Percentiles rank a stretch among this genome's conserved stretches.
Evolutionary conservation across 2,329 filamentous ascomycete genomes (phyloP).

Genomic region (Xylariaceae sp.): DNA sequence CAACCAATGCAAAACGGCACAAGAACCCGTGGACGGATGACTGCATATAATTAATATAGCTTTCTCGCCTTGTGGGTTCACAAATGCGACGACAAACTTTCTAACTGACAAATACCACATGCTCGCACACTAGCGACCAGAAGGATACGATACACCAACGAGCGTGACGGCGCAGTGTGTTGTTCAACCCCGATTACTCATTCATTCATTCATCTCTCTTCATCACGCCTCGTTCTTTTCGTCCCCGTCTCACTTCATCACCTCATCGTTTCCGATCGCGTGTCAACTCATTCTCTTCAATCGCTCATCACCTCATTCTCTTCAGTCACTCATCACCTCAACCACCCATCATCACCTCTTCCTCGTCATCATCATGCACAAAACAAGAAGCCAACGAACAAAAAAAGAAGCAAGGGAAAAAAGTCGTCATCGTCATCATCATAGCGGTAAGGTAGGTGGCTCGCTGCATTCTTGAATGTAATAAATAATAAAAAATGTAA

Average conservation of each 20-base stretch:
- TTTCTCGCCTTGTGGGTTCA: no score
- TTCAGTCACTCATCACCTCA: background rate
- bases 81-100: no score
- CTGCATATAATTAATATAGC: no score
- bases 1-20: no score
- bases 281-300: background rate
- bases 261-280: background rate
- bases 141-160: conserved; percentile 20
- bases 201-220: conserved; percentile 2
- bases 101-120: background rate
- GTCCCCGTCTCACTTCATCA: background rate
- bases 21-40: no score
- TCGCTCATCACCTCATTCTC: background rate
- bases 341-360: conserved; percentile 5
- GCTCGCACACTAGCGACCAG: conserved; percentile 5
- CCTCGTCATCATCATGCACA: conserved; percentile 4
- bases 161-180: conserved; percentile 16
- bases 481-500: background rate
- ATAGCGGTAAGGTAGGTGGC: conserved; percentile 15
- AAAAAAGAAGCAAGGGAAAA: conserved; percentile 2
- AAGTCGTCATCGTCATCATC: background rate
- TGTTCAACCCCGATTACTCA: conserved; percentile 10
- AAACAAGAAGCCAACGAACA: conserved; percentile 21
- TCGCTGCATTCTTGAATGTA: conserved; percentile 20
- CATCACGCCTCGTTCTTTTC: background rate